A percentile compares a stretch with the other conserved stretches of the same genome.
These are phyloP conservation scores for Colletotrichum gloeosporioides DNA, from an alignment of 2,329 filamentous ascomycete genomes.

Conservation along the genomic window DNA sequence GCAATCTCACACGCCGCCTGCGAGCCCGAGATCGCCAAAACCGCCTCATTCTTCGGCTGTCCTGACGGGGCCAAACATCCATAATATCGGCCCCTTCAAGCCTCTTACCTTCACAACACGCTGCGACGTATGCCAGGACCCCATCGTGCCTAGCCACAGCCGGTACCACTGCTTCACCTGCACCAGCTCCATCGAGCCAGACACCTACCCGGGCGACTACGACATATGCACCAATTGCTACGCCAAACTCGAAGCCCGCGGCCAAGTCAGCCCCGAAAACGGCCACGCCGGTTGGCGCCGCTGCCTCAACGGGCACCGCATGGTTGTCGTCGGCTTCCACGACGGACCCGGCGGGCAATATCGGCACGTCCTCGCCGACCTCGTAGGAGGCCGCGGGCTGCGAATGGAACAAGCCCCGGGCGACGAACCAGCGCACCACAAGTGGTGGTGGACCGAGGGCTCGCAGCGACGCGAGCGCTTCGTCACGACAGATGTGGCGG, in stretches of 20 bases:
- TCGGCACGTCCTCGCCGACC: constrained; percentile 71
- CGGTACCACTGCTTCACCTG: constrained; percentile 85
- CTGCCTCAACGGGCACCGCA: constrained; percentile 81
- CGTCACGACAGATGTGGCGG: constrained; percentile 56
- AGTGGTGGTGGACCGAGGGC: constrained; percentile 58
- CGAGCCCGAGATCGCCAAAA: constrained; percentile 47
- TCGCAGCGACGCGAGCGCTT: constrained; percentile 48
- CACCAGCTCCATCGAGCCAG: constrained; percentile 53
- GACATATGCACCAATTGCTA: constrained; percentile 87
- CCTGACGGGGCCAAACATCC: constrained; percentile 50
- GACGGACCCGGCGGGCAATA: constrained; percentile 71
- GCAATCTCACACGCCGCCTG: constrained; percentile 38
- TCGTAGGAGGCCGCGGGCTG: constrained; percentile 79
- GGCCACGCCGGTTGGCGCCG: constrained; percentile 83
- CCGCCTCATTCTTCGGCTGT: constrained; percentile 51
- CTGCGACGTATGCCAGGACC: constrained; percentile 79
- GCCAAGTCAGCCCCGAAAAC: constrained; percentile 75
- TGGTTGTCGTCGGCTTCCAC: constrained; percentile 80
- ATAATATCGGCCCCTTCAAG: constrained; percentile 62
- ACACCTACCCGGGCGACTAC: constrained; percentile 73
- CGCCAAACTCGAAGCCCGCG: constrained; percentile 63
- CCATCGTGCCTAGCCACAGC: constrained; percentile 72
- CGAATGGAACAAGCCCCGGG: constrained; percentile 59
- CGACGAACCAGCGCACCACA: constrained; percentile 38
- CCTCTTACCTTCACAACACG: constrained; percentile 74